These are phyloP conservation scores for Xerocomellus intermedius DNA, from an alignment of 768 basidiomycete species.

Conservation along the genomic window DNA sequence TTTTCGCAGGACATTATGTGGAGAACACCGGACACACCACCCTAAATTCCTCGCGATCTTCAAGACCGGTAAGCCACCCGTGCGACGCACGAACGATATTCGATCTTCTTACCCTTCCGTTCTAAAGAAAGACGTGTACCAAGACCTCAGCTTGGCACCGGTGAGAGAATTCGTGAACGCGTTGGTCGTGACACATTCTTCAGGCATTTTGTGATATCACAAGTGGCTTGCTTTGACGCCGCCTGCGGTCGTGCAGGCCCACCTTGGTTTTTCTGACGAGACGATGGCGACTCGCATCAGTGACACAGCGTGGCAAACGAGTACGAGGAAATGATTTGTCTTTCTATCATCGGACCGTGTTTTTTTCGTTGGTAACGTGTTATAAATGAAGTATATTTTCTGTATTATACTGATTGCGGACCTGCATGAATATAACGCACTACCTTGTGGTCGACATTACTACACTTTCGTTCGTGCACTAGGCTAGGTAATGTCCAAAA, in stretches of 20 bases:
- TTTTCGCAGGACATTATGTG: conserved; percentile 45
- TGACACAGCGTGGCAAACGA: neutral
- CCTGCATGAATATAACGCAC: too few relatives aligned
- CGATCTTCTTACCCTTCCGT: neutral
- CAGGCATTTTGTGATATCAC: neutral
- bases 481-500: neutral
- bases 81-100: neutral
- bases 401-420: neutral
- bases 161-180: conserved; percentile 25
- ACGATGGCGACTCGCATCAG: too few relatives aligned
- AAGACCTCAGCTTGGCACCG: conserved; percentile 46
- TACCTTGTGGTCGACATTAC: too few relatives aligned
- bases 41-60: conserved; percentile 50
- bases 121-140: conserved; percentile 17
- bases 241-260: conserved; percentile 44
- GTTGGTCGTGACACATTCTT: neutral
- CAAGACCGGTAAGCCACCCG: conserved; percentile 33
- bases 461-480: too few relatives aligned
- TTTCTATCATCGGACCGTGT: neutral
- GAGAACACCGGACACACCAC: conserved; percentile 54
- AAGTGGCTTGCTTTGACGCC: conserved; percentile 49
- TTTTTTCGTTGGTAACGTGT: too few relatives aligned
- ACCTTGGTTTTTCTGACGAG: conserved; percentile 40
- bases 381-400: neutral
- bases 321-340: neutral